phyloP scores from a whole-genome alignment of 1,284 basidiomycete species.

The Tilletia caries region DNA sequence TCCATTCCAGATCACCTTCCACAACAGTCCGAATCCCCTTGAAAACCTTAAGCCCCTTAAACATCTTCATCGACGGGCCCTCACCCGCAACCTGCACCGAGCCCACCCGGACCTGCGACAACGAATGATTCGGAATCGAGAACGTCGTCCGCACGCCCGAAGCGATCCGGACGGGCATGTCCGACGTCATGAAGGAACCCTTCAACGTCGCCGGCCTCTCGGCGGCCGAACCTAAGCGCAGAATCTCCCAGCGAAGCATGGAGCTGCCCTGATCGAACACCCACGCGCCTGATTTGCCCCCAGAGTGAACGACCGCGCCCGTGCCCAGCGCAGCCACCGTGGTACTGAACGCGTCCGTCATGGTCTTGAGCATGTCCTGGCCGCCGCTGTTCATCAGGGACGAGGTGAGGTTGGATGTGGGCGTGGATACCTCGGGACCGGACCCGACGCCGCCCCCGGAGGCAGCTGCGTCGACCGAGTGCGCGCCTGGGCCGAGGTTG shows the following conservation, averaged over 20 bases:
- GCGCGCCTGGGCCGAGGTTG: constrained; percentile 31
- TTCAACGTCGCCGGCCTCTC: constrained; percentile 25
- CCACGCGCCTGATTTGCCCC: background rate
- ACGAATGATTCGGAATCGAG: constrained; percentile 69
- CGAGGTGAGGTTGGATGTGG: background rate
- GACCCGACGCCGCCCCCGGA: constrained; percentile 21
- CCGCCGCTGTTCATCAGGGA: background rate
- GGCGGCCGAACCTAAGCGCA: background rate
- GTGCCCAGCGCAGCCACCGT: constrained; percentile 4
- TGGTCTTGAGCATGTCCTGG: background rate
- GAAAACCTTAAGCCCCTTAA: constrained; percentile 59
- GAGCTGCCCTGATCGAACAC: background rate
- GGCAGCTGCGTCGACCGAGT: constrained; percentile 33
- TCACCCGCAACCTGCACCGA: constrained; percentile 70
- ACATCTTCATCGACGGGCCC: constrained; percentile 39
- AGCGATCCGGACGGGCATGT: constrained; percentile 13
- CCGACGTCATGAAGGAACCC: constrained; percentile 25
- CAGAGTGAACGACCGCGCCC: constrained; percentile 15
- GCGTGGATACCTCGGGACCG: background rate
- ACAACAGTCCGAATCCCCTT: constrained; percentile 60
- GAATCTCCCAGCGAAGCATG: constrained; percentile 8
- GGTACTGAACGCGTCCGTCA: constrained; percentile 7
- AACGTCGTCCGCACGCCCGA: constrained; percentile 55
- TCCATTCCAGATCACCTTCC: constrained; percentile 43
- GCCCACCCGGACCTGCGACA: constrained; percentile 77